Percentiles rank a stretch among this genome's conserved stretches.
Evolutionary conservation across 352 stramenopile species (phyloP).

Genomic region (Globisporangium perplexum): DNA sequence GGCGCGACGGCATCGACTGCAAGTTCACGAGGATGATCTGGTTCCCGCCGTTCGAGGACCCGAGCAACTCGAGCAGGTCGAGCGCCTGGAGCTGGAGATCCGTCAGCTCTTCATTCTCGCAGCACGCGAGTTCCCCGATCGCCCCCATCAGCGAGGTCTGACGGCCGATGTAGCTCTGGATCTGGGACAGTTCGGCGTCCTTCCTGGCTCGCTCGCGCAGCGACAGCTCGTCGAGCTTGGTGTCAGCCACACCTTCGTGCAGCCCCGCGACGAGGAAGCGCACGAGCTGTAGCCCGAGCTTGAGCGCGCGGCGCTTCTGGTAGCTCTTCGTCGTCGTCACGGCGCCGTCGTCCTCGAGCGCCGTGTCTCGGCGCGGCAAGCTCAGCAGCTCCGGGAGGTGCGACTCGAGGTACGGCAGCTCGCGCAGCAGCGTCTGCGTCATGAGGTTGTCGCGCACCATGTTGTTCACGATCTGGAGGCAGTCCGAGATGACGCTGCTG

Average conservation of each 20-base stretch:
- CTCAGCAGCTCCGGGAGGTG: constrained; percentile 48
- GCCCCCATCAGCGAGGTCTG: constrained; percentile 52
- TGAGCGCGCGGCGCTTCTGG: constrained; percentile 51
- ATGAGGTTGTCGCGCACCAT: constrained; percentile 76
- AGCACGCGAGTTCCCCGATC: constrained; percentile 65
- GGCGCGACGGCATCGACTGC: constrained; percentile 30
- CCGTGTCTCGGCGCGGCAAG: constrained; percentile 17
- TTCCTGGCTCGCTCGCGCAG: constrained; percentile 43
- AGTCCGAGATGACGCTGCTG: constrained; percentile 58
- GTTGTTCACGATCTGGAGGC: constrained; percentile 75
- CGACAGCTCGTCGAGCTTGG: constrained; percentile 48
- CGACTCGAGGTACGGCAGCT: constrained; percentile 47
- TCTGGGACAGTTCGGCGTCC: constrained; percentile 28
- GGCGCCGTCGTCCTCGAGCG: constrained; percentile 11
- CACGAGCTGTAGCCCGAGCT: constrained; percentile 60
- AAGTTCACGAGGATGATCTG: constrained; percentile 73
- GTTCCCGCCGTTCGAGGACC: constrained; percentile 44
- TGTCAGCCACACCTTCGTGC: constrained; percentile 45
- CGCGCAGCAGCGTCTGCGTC: constrained; percentile 67
- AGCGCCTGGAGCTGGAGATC: constrained; percentile 61
- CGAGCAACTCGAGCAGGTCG: constrained; percentile 55
- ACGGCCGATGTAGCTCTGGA: constrained; percentile 63
- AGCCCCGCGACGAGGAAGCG: constrained; percentile 49
- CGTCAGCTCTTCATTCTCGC: constrained; percentile 28
- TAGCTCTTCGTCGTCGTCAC: constrained; percentile 15